A percentile compares a stretch with the other conserved stretches of the same genome.
phyloP scores from a whole-genome alignment of 768 basidiomycete genomes.

The Calocybe cyanea region DNA sequence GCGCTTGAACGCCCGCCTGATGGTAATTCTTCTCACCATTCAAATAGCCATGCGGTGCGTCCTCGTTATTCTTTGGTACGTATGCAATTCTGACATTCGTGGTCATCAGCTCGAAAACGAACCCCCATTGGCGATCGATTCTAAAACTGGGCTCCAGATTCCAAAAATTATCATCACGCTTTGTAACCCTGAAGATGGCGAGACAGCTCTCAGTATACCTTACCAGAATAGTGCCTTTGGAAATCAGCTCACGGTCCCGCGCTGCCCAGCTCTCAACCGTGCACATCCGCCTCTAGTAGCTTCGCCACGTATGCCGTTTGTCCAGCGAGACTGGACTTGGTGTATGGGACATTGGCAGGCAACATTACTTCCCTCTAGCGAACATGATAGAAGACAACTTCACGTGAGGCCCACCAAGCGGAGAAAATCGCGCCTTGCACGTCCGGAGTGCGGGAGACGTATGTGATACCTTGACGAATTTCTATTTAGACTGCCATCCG shows the following conservation, averaged over 20 bases:
- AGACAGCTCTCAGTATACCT: conserved; percentile 49
- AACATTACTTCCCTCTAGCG: conserved; percentile 39
- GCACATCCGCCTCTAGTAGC: conserved; percentile 40
- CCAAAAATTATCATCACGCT: conserved; percentile 53
- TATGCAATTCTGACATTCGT: neutral
- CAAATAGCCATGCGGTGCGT: too few species aligned
- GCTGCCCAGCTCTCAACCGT: conserved; percentile 41
- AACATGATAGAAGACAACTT: conserved; percentile 41
- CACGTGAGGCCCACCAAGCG: conserved; percentile 30
- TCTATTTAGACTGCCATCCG: neutral
- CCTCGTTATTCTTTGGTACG: too few species aligned
- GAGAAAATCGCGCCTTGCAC: conserved; percentile 12
- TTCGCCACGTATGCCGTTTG: conserved; percentile 20
- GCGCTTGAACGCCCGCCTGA: conserved; percentile 31
- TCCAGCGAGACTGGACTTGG: conserved; percentile 43
- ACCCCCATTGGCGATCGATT: conserved; percentile 26
- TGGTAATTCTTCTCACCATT: neutral
- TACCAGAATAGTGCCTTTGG: conserved; percentile 55
- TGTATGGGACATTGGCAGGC: conserved; percentile 52
- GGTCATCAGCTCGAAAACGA: neutral
- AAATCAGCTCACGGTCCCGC: conserved; percentile 45
- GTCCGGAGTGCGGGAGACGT: neutral
- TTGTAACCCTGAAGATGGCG: conserved; percentile 35
- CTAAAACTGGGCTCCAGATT: conserved; percentile 32
- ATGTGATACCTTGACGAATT: neutral